Conservation (phyloP, 805 yeast species). For the Torulaspora indica region DNA sequence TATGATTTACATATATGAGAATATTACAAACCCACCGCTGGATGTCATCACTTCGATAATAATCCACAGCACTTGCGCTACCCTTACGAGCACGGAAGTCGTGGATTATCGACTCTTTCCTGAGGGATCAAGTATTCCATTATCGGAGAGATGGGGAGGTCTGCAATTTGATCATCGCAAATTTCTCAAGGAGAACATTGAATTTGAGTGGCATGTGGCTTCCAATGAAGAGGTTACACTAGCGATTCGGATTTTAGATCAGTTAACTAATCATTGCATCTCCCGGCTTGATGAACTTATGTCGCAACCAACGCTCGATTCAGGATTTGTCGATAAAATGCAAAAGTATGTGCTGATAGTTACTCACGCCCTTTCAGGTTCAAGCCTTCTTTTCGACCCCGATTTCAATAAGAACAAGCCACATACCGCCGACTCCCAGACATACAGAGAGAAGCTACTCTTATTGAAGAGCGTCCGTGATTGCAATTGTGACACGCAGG, state of each 20-base stretch:
- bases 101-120: conserved; percentile 52
- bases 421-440: conserved; percentile 14
- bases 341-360: conserved; percentile 52
- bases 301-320: conserved; percentile 14
- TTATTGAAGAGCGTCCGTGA: conserved; percentile 38
- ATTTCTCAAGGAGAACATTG: conserved; percentile 45
- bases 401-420: conserved; percentile 43
- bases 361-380: conserved; percentile 62
- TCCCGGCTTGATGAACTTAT: conserved; percentile 39
- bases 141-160: conserved; percentile 68
- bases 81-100: conserved; percentile 58
- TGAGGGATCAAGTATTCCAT: conserved; percentile 38
- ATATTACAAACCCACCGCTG: conserved; percentile 48
- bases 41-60: conserved; percentile 56
- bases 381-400: conserved; percentile 69
- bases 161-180: conserved; percentile 53
- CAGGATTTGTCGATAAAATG: conserved; percentile 45
- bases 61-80: conserved; percentile 60
- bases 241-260: conserved; percentile 56
- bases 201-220: conserved; percentile 77
- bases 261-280: conserved; percentile 43
- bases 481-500: conserved; percentile 35
- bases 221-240: conserved; percentile 47
- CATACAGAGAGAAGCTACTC: conserved; percentile 26
- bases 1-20: conserved; percentile 28